A percentile compares a stretch with the other conserved stretches of the same genome.
Evolutionary conservation across 164 flowering plant species (phyloP).

Genomic region (Cinnamomum micranthum): DNA sequence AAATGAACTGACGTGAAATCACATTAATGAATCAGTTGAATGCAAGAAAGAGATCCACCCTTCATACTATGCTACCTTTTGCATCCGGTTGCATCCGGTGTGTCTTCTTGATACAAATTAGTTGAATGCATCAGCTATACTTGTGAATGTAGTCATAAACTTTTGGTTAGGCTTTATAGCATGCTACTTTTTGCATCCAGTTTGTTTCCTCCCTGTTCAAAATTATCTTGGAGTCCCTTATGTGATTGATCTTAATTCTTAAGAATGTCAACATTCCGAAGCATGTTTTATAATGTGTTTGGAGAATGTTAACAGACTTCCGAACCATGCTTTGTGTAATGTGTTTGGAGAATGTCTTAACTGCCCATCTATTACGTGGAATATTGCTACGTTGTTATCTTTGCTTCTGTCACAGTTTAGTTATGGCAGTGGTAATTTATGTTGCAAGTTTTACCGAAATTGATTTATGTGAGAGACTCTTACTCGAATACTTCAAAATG

Average conservation of each 20-base stretch:
- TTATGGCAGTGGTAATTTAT: no score
- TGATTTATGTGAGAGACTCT: no score
- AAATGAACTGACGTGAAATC: not conserved
- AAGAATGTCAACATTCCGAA: not conserved
- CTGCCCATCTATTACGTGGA: no score
- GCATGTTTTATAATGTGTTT: not conserved
- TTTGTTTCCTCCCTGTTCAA: not conserved
- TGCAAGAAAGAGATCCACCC: conserved; percentile 3
- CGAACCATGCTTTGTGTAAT: not conserved
- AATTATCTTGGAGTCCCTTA: not conserved
- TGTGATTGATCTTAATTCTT: not conserved
- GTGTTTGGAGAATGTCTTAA: not conserved
- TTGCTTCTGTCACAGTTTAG: no score
- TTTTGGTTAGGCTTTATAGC: not conserved
- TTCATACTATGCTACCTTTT: not conserved
- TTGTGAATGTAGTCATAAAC: not conserved
- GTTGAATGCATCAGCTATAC: not conserved
- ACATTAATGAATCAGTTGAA: conserved; percentile 8
- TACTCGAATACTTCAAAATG: no score
- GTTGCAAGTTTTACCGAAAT: no score
- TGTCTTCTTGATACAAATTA: no score
- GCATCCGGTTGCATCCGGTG: not conserved
- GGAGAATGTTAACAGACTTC: not conserved
- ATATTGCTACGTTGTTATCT: no score
- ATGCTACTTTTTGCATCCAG: not conserved